A percentile compares a stretch with the other conserved stretches of the same genome.
phyloP scores from a whole-genome alignment of 2,329 filamentous ascomycete genomes.

The Hymenoscyphus albidus region DNA sequence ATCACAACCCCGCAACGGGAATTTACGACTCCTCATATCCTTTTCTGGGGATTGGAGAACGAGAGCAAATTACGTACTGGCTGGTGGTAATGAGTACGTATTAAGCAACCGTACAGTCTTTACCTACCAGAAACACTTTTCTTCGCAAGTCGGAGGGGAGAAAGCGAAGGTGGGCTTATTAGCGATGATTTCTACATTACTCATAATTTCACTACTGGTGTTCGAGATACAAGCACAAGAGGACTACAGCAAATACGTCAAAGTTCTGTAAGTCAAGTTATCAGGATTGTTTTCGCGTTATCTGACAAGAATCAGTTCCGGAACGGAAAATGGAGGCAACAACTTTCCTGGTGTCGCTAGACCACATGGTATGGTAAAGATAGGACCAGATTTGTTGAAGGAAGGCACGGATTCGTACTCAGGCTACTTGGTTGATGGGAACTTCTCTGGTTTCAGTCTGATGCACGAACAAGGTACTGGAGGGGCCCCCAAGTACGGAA shows the following conservation, averaged over 20 bases:
- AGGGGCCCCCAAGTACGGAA: conserved; percentile 66
- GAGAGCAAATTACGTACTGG: not conserved
- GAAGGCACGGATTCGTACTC: conserved; percentile 50
- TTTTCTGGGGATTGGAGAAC: not conserved
- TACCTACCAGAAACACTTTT: not conserved
- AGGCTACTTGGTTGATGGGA: conserved; percentile 48
- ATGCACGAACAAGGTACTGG: conserved; percentile 66
- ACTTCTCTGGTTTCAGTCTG: conserved; percentile 58
- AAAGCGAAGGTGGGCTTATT: not conserved
- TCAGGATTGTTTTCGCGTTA: not conserved
- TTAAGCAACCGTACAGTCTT: not conserved
- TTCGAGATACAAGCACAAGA: not conserved
- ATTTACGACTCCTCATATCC: not conserved
- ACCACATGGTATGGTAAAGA: conserved; percentile 44
- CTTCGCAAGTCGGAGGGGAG: not conserved
- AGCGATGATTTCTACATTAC: not conserved
- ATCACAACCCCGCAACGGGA: not conserved
- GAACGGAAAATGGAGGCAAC: conserved; percentile 44
- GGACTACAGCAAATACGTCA: conserved; percentile 29
- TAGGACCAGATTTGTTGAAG: conserved; percentile 40
- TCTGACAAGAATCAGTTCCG: conserved; percentile 19
- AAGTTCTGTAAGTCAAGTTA: conserved; percentile 24
- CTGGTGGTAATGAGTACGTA: not conserved
- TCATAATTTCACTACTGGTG: not conserved
- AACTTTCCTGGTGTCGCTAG: conserved; percentile 43